Conservation (phyloP, 176 grass and related monocot genomes). For the Luzula sylvatica region DNA sequence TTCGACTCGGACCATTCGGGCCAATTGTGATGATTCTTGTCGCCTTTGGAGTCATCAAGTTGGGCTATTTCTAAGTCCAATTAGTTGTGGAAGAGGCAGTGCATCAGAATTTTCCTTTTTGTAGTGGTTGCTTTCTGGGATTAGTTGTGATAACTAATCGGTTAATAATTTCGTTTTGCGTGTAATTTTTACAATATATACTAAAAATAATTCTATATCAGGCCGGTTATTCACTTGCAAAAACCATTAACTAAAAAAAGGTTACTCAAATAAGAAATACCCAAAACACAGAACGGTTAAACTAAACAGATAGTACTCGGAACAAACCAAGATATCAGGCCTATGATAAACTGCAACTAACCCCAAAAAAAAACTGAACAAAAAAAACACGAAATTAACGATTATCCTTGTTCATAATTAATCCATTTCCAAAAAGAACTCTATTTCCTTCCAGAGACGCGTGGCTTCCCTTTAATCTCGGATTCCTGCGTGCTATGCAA, state of each 20-base stretch:
- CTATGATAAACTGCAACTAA: neutral
- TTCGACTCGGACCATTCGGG: neutral
- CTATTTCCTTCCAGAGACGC: conserved; percentile 48
- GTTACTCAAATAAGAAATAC: neutral
- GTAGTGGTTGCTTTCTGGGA: neutral
- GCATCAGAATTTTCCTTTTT: neutral
- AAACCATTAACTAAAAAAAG: neutral
- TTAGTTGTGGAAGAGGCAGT: neutral
- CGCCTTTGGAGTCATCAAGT: neutral
- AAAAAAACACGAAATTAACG: too few relatives aligned
- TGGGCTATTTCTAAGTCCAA: neutral
- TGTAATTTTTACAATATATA: too few relatives aligned
- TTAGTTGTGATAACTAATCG: too few relatives aligned
- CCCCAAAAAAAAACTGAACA: neutral
- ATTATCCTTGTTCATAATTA: neutral
- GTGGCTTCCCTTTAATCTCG: conserved; percentile 90
- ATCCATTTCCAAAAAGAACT: neutral
- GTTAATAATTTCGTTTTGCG: too few relatives aligned
- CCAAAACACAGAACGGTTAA: neutral
- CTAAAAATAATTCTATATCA: too few relatives aligned
- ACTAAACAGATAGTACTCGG: neutral
- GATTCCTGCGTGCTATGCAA: conserved; percentile 86
- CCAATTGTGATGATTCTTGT: neutral
- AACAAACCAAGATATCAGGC: conserved; percentile 3
- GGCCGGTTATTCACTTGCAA: neutral